Evolutionary conservation across 768 basidiomycete genomes (phyloP).

Genomic region (Rhodotorula taiwanensis): DNA sequence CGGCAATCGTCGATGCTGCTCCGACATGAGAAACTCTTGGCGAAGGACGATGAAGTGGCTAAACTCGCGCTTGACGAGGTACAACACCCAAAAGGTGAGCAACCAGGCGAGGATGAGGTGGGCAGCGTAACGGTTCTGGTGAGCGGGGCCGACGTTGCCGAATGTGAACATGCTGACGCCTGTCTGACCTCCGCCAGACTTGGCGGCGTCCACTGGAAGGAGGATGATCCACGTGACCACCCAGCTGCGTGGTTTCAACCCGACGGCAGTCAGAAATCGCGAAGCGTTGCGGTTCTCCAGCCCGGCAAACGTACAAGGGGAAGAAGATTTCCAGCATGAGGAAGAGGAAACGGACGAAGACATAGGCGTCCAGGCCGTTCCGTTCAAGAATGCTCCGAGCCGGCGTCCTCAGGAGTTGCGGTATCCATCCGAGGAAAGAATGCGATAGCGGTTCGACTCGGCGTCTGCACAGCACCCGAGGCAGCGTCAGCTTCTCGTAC

Average conservation of each 20-base stretch:
- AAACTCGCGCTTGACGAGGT: conserved; percentile 75
- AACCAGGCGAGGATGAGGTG: conserved; percentile 70
- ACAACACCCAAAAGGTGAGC: conserved; percentile 82
- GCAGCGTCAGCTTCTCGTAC: too few relatives aligned
- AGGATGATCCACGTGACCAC: conserved; percentile 77
- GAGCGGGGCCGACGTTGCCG: conserved; percentile 57
- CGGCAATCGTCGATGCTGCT: conserved; percentile 63
- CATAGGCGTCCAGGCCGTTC: conserved; percentile 86
- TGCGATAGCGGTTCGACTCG: conserved; percentile 49
- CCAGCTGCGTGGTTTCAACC: conserved; percentile 43
- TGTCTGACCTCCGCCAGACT: conserved; percentile 53
- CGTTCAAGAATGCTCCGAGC: conserved; percentile 57
- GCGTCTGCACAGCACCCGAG: conserved; percentile 12
- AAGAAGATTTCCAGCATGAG: conserved; percentile 75
- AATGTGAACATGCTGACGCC: conserved; percentile 58
- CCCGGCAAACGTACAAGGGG: too few relatives aligned
- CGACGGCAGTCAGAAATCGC: too few relatives aligned
- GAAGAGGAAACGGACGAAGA: conserved; percentile 79
- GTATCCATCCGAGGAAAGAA: conserved; percentile 60
- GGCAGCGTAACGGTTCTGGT: conserved; percentile 62
- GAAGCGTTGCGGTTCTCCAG: too few relatives aligned
- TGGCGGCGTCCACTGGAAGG: conserved; percentile 60
- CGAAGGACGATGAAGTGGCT: conserved; percentile 67
- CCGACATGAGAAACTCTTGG: conserved; percentile 72
- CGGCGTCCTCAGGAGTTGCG: conserved; percentile 58